Evolutionary conservation across 495 filamentous ascomycete species (phyloP).

Genomic region (Niebla homalea): DNA sequence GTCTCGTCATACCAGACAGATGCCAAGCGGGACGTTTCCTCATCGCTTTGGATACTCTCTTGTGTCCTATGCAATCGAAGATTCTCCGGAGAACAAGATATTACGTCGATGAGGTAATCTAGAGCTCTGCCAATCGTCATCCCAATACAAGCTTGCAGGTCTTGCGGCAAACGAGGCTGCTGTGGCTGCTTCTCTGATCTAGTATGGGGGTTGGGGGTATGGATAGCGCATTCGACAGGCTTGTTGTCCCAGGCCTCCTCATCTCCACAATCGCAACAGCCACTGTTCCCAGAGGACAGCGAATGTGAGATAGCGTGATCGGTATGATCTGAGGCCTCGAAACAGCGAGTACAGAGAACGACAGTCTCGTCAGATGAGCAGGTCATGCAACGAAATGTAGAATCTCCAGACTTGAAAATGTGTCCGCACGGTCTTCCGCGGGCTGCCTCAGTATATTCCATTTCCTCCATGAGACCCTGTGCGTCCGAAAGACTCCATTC

Average conservation of each 20-base stretch:
- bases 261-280: slow-evolving; percentile 96
- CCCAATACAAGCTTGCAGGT: slow-evolving; percentile 58
- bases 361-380: slow-evolving; percentile 81
- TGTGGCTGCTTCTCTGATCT: slow-evolving; percentile 53
- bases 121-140: slow-evolving; percentile 74
- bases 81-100: slow-evolving; percentile 95
- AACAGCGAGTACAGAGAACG: slow-evolving; percentile 79
- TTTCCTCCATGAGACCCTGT: slow-evolving; percentile 84
- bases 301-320: slow-evolving; percentile 79
- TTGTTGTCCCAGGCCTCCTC: slow-evolving; percentile 71
- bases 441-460: slow-evolving; percentile 86
- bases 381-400: slow-evolving; percentile 85
- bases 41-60: slow-evolving; percentile 66
- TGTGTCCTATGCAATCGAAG: slow-evolving; percentile 71
- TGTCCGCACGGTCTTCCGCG: slow-evolving; percentile 93
- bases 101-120: slow-evolving; percentile 93
- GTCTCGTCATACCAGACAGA: slow-evolving; percentile 59
- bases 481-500: slow-evolving; percentile 67
- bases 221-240: slow-evolving; percentile 86
- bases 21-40: slow-evolving; percentile 60
- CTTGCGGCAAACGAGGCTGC: slow-evolving; percentile 46
- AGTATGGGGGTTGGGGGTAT: slow-evolving; percentile 48
- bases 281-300: slow-evolving; percentile 77
- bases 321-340: slow-evolving; percentile 90
- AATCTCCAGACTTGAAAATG: slow-evolving; percentile 86